phyloP scores from a whole-genome alignment of 495 filamentous ascomycete species.

The Pyrenopolyporus hunteri region DNA sequence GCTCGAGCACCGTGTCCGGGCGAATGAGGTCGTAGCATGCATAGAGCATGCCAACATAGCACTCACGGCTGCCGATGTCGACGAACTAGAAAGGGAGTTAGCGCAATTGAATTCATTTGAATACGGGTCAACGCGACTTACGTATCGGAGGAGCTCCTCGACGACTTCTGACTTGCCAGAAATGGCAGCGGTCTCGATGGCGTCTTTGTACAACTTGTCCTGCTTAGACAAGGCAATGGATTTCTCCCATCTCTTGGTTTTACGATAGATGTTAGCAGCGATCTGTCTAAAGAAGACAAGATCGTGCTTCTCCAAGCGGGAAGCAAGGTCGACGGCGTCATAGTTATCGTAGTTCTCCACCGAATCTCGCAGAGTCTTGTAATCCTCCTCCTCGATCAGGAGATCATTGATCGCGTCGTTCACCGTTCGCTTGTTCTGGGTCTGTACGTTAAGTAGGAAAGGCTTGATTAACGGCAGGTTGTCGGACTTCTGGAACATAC shows the following conservation, averaged over 20 bases:
- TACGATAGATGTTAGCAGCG: conserved; percentile 96
- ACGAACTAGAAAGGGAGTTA: conserved; percentile 75
- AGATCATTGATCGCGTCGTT: conserved; percentile 99
- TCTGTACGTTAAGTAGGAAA: conserved; percentile 95
- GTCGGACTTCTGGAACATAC: conserved; percentile 97
- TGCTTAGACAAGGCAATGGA: conserved; percentile 99
- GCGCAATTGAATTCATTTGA: conserved; percentile 27
- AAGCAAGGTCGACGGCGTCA: conserved; percentile 92
- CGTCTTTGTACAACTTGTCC: conserved; percentile 99
- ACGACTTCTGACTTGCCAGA: conserved; percentile 89
- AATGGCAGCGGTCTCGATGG: conserved; percentile 98
- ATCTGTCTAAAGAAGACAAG: conserved; percentile 99
- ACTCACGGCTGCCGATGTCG: conserved; percentile 98
- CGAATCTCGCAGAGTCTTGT: conserved; percentile 97
- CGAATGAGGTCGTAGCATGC: conserved; percentile 97
- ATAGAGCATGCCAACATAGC: conserved; percentile 99
- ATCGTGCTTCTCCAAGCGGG: conserved; percentile 93
- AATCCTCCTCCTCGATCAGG: conserved; percentile 97
- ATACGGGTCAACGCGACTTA: conserved; percentile 60
- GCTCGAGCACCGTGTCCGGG: conserved; percentile 88
- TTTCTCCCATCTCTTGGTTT: conserved; percentile 99
- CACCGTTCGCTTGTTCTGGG: conserved; percentile 96
- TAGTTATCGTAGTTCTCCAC: conserved; percentile 99
- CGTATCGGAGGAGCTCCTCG: conserved; percentile 93
- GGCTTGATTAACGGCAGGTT: conserved; percentile 99